These are phyloP conservation scores for Vigna radiata DNA, from an alignment of 306 rosid genomes.

Conservation along the genomic window DNA sequence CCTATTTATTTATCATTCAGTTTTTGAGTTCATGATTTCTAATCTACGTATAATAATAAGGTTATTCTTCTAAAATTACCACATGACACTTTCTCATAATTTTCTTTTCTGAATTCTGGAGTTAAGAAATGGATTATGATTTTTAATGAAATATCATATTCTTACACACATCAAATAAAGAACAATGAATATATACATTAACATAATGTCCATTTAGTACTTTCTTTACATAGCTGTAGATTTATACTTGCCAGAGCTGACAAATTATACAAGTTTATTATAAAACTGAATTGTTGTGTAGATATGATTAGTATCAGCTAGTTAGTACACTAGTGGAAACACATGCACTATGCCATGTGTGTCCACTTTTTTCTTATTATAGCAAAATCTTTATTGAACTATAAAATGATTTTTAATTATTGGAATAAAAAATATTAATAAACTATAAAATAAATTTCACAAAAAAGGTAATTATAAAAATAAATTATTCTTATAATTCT, in stretches of 20 bases:
- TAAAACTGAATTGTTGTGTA: background rate
- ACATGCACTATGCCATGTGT: no score
- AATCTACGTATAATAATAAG: background rate
- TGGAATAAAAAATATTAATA: no score
- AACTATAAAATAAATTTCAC: no score
- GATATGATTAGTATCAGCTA: background rate
- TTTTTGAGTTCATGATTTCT: constrained; percentile 26
- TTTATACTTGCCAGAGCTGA: background rate
- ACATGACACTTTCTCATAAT: background rate
- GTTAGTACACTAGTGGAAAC: background rate
- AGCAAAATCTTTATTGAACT: no score
- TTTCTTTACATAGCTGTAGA: background rate
- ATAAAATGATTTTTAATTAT: no score
- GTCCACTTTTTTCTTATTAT: no score
- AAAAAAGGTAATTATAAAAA: no score
- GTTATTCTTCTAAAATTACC: background rate
- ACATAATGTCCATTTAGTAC: background rate
- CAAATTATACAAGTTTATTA: background rate
- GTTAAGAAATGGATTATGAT: background rate
- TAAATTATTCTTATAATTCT: no score
- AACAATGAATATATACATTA: background rate
- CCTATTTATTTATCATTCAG: constrained; percentile 1
- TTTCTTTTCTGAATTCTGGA: background rate
- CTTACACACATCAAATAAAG: background rate
- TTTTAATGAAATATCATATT: background rate